A percentile compares a stretch with the other conserved stretches of the same genome.
phyloP scores from a whole-genome alignment of 2,329 filamentous ascomycete genomes.

The Colletotrichum musicola region DNA sequence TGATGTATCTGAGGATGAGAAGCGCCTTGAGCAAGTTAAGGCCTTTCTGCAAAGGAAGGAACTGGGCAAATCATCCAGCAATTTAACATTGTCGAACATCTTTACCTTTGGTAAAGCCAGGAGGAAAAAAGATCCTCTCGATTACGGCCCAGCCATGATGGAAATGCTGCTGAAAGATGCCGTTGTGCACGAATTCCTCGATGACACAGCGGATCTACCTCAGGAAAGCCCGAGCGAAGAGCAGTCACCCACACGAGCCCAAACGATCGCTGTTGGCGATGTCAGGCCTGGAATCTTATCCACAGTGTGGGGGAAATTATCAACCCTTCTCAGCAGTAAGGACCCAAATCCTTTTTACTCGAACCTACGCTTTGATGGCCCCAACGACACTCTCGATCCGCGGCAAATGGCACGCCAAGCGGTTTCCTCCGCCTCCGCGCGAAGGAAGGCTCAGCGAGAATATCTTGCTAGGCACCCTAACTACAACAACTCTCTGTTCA shows the following conservation, averaged over 20 bases:
- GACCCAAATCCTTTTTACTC: constrained; percentile 98
- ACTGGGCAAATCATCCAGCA: constrained; percentile 77
- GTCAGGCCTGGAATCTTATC: constrained; percentile 71
- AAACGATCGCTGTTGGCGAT: constrained; percentile 53
- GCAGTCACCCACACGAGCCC: constrained; percentile 48
- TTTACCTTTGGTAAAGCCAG: constrained; percentile 72
- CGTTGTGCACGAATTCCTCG: constrained; percentile 93
- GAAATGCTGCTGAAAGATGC: constrained; percentile 98
- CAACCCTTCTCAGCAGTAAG: constrained; percentile 67
- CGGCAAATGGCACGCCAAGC: constrained; percentile 91
- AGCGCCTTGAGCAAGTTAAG: constrained; percentile 95
- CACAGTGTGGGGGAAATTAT: constrained; percentile 71
- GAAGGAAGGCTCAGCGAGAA: constrained; percentile 89
- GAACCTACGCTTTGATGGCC: constrained; percentile 74
- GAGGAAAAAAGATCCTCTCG: constrained; percentile 82
- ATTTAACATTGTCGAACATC: constrained; percentile 80
- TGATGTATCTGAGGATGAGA: constrained; percentile 98
- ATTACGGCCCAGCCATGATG: constrained; percentile 91
- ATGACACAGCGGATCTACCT: constrained; percentile 71
- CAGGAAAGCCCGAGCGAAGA: constrained; percentile 52
- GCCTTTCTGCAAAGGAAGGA: constrained; percentile 94
- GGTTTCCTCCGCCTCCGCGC: constrained; percentile 83
- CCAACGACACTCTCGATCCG: constrained; percentile 85
- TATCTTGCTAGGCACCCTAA: constrained; percentile 88
- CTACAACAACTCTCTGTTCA: constrained; percentile 92